Percentiles rank a stretch among this genome's conserved stretches.
These are phyloP conservation scores for Alternaria atra DNA, from an alignment of 2,329 filamentous ascomycete genomes.

Conservation along the genomic window DNA sequence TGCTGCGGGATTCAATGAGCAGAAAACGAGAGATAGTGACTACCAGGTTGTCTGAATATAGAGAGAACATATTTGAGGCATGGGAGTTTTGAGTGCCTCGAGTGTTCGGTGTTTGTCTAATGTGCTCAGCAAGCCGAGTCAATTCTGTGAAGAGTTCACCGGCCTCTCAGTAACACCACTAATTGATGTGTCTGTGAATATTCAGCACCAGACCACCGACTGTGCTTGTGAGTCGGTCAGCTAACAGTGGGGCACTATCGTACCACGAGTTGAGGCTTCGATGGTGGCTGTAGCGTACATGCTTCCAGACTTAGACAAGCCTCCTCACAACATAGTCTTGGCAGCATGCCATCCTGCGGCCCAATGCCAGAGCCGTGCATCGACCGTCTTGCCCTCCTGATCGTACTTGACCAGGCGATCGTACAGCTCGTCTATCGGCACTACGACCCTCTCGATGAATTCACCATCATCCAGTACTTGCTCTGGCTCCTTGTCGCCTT, in stretches of 20 bases:
- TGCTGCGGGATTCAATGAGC: not conserved
- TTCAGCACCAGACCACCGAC: not conserved
- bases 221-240: not conserved
- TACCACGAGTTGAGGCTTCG: not conserved
- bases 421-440: slow-evolving; percentile 66
- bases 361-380: slow-evolving; percentile 69
- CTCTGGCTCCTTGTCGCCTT: slow-evolving; percentile 61
- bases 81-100: not conserved
- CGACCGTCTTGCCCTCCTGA: slow-evolving; percentile 62
- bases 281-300: not conserved
- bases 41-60: not conserved
- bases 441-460: slow-evolving; percentile 67
- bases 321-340: slow-evolving; percentile 39
- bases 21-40: not conserved
- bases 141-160: not conserved
- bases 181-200: not conserved
- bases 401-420: slow-evolving; percentile 60
- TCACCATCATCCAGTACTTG: slow-evolving; percentile 69
- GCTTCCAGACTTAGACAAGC: not conserved
- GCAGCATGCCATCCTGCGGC: slow-evolving; percentile 65
- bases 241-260: not conserved
- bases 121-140: not conserved
- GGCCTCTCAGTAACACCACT: not conserved
- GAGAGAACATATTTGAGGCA: not conserved
- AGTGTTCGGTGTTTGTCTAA: not conserved